Conservation (phyloP, 495 filamentous ascomycete genomes). For the Neurospora sp. region DNA sequence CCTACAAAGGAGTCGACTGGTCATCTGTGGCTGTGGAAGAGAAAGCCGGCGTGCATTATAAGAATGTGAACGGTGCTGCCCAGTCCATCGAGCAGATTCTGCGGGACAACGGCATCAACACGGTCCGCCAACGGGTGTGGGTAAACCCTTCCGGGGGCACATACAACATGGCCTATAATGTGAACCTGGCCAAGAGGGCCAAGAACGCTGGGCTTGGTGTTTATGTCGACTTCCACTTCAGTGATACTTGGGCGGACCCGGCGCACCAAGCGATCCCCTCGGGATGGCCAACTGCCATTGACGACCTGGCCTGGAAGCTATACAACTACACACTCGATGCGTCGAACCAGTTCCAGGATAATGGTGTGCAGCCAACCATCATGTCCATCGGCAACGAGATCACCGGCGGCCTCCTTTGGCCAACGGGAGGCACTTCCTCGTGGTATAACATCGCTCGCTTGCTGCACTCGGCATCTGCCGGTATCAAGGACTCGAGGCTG, state of each 20-base stretch:
- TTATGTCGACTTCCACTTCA: constrained; percentile 62
- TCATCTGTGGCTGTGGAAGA: constrained; percentile 61
- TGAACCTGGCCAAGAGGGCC: constrained; percentile 54
- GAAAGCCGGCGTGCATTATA: constrained; percentile 49
- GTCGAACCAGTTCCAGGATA: constrained; percentile 47
- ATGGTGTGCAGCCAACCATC: constrained; percentile 45
- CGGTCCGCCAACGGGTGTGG: constrained; percentile 63
- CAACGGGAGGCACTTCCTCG: constrained; percentile 42
- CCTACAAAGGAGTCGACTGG: constrained; percentile 63
- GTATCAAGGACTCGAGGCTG: constrained; percentile 51
- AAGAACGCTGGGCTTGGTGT: constrained; percentile 53
- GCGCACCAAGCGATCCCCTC: constrained; percentile 43
- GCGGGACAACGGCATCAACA: constrained; percentile 54
- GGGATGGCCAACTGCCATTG: constrained; percentile 50
- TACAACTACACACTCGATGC: constrained; percentile 57
- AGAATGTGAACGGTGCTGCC: constrained; percentile 39
- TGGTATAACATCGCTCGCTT: constrained; percentile 50
- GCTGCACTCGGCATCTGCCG: constrained; percentile 52
- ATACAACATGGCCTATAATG: constrained; percentile 61
- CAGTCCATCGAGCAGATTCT: constrained; percentile 55
- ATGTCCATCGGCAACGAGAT: constrained; percentile 67
- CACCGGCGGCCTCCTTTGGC: constrained; percentile 52
- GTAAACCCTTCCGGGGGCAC: constrained; percentile 56
- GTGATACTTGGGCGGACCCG: constrained; percentile 52
- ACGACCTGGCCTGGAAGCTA: constrained; percentile 48